Evolutionary conservation across 2,329 filamentous ascomycete genomes (phyloP).

Genomic region (Penicillium sp.): DNA sequence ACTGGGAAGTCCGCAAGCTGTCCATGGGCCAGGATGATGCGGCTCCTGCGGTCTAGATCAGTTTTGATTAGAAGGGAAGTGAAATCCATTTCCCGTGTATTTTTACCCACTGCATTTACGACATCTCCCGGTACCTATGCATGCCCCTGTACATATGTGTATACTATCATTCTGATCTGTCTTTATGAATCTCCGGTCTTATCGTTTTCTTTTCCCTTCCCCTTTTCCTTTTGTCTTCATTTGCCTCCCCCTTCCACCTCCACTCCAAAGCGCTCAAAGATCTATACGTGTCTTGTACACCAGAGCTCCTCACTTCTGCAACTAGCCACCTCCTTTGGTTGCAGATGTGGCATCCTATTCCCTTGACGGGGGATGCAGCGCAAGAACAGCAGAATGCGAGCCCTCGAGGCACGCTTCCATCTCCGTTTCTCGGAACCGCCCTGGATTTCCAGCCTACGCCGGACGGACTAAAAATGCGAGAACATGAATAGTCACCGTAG

Average conservation of each 20-base stretch:
- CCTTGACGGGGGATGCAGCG: constrained; percentile 41
- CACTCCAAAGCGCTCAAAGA: constrained; percentile 27
- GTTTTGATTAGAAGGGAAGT: background rate
- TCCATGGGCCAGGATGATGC: constrained; percentile 53
- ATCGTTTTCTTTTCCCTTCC: constrained; percentile 9
- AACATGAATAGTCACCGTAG: constrained; percentile 40
- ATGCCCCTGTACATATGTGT: constrained; percentile 31
- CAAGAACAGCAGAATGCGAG: constrained; percentile 50
- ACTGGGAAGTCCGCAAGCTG: constrained; percentile 80
- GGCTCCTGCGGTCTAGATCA: constrained; percentile 28
- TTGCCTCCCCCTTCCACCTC: background rate
- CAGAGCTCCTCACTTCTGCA: constrained; percentile 56
- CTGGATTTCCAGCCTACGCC: constrained; percentile 51
- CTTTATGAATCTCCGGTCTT: constrained; percentile 24
- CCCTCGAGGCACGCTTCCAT: constrained; percentile 37
- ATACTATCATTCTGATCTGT: constrained; percentile 19
- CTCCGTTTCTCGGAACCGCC: constrained; percentile 61
- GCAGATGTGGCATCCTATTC: constrained; percentile 53
- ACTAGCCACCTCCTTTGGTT: constrained; percentile 49
- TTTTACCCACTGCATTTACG: constrained; percentile 16
- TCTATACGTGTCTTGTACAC: constrained; percentile 54
- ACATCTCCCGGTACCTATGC: constrained; percentile 8
- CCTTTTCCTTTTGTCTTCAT: background rate
- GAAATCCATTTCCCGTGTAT: constrained; percentile 19
- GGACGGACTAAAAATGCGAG: constrained; percentile 62